Evolutionary conservation across 1,139 yeast genomes (phyloP).

Genomic region (Suhomyces maxii): DNA sequence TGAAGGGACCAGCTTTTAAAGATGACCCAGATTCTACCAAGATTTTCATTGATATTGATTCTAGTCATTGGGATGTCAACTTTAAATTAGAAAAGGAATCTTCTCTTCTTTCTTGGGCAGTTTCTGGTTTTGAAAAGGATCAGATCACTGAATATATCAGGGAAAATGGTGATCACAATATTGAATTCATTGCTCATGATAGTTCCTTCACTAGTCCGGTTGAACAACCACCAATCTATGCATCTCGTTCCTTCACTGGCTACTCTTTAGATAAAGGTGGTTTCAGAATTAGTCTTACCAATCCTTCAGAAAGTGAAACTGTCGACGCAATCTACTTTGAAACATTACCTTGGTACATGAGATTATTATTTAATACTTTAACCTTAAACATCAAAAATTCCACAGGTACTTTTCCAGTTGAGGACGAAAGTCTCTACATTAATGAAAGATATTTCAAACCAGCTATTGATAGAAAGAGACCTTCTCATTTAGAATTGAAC

Average conservation of each 20-base stretch:
- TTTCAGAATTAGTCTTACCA: conserved; percentile 70
- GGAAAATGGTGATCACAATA: conserved; percentile 35
- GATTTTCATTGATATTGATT: conserved; percentile 46
- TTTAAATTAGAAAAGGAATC: conserved; percentile 21
- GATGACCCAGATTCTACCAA: conserved; percentile 33
- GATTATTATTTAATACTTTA: conserved; percentile 75
- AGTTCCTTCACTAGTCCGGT: conserved; percentile 35
- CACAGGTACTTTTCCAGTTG: conserved; percentile 14
- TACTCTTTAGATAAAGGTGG: conserved; percentile 93
- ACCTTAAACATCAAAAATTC: conserved; percentile 21
- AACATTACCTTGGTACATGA: conserved; percentile 91
- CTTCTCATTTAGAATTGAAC: conserved; percentile 77
- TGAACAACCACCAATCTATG: conserved; percentile 62
- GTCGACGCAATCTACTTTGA: conserved; percentile 69
- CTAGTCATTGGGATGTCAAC: conserved; percentile 49
- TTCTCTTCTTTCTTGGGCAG: conserved; percentile 14
- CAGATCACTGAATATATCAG: conserved; percentile 26
- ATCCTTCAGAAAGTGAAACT: conserved; percentile 50
- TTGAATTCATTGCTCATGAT: conserved; percentile 38
- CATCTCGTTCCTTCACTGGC: conserved; percentile 87
- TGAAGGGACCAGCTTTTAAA: conserved; percentile 64
- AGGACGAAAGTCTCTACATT: conserved; percentile 36
- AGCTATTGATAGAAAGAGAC: conserved; percentile 76
- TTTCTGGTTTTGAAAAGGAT: conserved; percentile 8
- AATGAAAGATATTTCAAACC: conserved; percentile 66